phyloP scores from a whole-genome alignment of 2,329 filamentous ascomycete species.

The Paracoccidioides lutzii region DNA sequence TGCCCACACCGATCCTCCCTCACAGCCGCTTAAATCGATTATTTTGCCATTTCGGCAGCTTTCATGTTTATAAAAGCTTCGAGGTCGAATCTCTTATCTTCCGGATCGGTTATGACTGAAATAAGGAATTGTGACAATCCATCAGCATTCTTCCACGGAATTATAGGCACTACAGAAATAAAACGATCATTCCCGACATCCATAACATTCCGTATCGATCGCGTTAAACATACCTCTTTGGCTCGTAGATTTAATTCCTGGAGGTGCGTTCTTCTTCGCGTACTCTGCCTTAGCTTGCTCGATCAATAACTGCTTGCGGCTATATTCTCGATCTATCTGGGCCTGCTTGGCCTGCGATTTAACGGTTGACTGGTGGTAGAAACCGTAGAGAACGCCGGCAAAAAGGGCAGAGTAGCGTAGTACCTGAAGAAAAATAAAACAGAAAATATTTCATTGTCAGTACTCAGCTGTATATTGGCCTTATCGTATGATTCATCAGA shows the following conservation, averaged over 20 bases:
- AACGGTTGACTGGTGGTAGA: constrained; percentile 82
- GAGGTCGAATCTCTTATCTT: constrained; percentile 83
- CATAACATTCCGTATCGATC: neutral
- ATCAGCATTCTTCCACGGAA: neutral
- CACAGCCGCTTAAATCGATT: constrained; percentile 17
- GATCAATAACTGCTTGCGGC: constrained; percentile 86
- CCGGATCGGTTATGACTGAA: constrained; percentile 59
- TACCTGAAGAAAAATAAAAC: constrained; percentile 46
- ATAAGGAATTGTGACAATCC: neutral
- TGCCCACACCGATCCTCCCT: neutral
- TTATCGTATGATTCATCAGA: neutral
- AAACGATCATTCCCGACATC: neutral
- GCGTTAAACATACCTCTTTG: constrained; percentile 18
- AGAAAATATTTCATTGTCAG: neutral
- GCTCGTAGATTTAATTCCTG: constrained; percentile 25
- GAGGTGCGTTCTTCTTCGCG: constrained; percentile 57
- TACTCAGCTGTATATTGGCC: neutral
- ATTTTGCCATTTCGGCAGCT: constrained; percentile 29
- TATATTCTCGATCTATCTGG: constrained; percentile 67
- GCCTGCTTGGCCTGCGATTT: constrained; percentile 55
- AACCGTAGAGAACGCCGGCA: constrained; percentile 85
- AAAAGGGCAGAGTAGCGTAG: constrained; percentile 92
- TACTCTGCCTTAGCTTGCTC: constrained; percentile 85
- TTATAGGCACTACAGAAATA: neutral
- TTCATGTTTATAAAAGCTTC: constrained; percentile 67